Conservation (phyloP, 2,329 filamentous ascomycete species). For the Xylaria sp. region DNA sequence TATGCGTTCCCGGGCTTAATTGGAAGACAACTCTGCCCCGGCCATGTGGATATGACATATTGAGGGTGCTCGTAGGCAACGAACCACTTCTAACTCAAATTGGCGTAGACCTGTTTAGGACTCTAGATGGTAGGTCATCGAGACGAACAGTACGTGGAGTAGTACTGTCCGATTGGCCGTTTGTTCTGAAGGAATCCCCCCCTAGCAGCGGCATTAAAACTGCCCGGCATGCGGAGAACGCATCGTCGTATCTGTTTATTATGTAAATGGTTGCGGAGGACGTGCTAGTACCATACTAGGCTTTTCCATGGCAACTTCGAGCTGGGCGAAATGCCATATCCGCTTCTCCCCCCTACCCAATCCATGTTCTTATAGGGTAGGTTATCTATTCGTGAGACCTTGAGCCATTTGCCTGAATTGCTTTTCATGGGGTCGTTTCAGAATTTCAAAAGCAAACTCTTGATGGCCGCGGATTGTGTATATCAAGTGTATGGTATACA, state of each 20-base stretch:
- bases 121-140: background rate
- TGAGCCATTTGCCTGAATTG: background rate
- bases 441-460: background rate
- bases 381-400: background rate
- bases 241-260: background rate
- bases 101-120: background rate
- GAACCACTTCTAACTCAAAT: no score
- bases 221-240: background rate
- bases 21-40: background rate
- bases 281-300: background rate
- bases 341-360: background rate
- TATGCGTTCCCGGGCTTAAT: background rate
- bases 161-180: background rate
- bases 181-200: background rate
- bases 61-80: background rate
- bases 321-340: background rate
- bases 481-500: no score
- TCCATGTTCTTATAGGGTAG: constrained; percentile 8
- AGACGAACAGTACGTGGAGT: background rate
- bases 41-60: background rate
- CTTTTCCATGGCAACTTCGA: background rate
- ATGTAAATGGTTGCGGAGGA: background rate
- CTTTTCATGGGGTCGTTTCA: background rate
- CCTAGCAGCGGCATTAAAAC: background rate
- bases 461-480: no score